A percentile compares a stretch with the other conserved stretches of the same genome.
Evolutionary conservation across 2,329 filamentous ascomycete species (phyloP).

Genomic region (Penicillium psychrosexuale): DNA sequence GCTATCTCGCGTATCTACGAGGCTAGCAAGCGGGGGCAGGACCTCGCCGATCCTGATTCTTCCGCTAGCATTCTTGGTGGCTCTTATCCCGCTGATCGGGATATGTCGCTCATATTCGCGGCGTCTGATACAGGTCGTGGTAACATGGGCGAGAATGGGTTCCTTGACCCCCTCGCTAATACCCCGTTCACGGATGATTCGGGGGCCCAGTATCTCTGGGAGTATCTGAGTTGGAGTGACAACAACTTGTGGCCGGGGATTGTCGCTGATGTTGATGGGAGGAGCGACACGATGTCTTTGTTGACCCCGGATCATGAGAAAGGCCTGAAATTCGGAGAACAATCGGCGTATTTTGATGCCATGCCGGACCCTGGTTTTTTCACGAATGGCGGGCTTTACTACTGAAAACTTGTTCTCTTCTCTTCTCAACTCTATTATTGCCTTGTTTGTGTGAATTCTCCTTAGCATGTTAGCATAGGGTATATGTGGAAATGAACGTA

Average conservation of each 20-base stretch:
- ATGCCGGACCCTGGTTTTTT: conserved; percentile 28
- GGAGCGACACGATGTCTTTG: conserved; percentile 22
- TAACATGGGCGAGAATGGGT: conserved; percentile 20
- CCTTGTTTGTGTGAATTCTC: background rate
- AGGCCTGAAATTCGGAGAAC: conserved; percentile 22
- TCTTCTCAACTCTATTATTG: background rate
- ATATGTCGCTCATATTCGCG: conserved; percentile 14
- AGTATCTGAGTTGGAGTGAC: conserved; percentile 41
- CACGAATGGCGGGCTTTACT: conserved; percentile 25
- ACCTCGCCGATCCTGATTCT: conserved; percentile 8
- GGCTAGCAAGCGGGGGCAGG: conserved; percentile 42
- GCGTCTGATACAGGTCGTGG: conserved; percentile 20
- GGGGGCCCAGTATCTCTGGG: conserved; percentile 35
- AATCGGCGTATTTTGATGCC: conserved; percentile 19
- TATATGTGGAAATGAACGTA: conserved; percentile 7
- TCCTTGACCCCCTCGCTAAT: conserved; percentile 24
- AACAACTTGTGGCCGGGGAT: conserved; percentile 32
- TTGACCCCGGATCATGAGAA: conserved; percentile 30
- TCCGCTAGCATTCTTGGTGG: conserved; percentile 10
- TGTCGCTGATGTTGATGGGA: conserved; percentile 23
- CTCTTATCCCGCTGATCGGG: conserved; percentile 18
- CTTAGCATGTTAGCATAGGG: conserved; percentile 9
- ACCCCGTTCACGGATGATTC: conserved; percentile 29
- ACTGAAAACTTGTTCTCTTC: conserved; percentile 14
- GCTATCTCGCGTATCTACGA: conserved; percentile 64